A percentile compares a stretch with the other conserved stretches of the same genome.
phyloP scores from a whole-genome alignment of 73 alveolate species.

The Tetrahymena elliotti region DNA sequence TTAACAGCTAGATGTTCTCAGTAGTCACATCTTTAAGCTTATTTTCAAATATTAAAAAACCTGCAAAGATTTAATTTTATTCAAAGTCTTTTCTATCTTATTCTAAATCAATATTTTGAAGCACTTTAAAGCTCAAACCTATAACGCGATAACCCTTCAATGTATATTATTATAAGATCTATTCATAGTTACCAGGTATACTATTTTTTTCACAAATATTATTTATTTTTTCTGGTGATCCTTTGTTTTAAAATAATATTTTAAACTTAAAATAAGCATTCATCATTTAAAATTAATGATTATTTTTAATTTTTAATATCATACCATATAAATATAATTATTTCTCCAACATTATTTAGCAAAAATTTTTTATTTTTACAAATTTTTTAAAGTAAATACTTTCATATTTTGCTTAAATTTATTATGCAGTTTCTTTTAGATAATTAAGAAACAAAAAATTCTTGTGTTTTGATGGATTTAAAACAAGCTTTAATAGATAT shows the following conservation, averaged over 20 bases:
- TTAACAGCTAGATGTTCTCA: not conserved
- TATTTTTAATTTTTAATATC: too few relatives aligned
- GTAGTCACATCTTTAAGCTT: slow-evolving; percentile 65
- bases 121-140: slow-evolving; percentile 62
- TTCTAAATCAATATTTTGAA: slow-evolving; percentile 34
- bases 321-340: too few relatives aligned
- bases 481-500: too few relatives aligned
- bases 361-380: too few relatives aligned
- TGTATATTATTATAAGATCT: slow-evolving; percentile 66
- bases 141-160: slow-evolving; percentile 76
- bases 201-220: slow-evolving; percentile 42
- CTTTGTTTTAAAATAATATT: slow-evolving; percentile 51
- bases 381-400: too few relatives aligned
- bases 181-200: slow-evolving; percentile 64
- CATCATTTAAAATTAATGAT: too few relatives aligned
- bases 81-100: slow-evolving; percentile 52
- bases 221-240: slow-evolving; percentile 84
- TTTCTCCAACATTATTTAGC: too few relatives aligned
- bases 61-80: slow-evolving; percentile 59
- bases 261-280: not conserved
- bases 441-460: too few relatives aligned
- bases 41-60: slow-evolving; percentile 71
- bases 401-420: too few relatives aligned
- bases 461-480: too few relatives aligned
- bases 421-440: too few relatives aligned